phyloP scores from a whole-genome alignment of 768 basidiomycete genomes.

The Multifurca ochricompacta region DNA sequence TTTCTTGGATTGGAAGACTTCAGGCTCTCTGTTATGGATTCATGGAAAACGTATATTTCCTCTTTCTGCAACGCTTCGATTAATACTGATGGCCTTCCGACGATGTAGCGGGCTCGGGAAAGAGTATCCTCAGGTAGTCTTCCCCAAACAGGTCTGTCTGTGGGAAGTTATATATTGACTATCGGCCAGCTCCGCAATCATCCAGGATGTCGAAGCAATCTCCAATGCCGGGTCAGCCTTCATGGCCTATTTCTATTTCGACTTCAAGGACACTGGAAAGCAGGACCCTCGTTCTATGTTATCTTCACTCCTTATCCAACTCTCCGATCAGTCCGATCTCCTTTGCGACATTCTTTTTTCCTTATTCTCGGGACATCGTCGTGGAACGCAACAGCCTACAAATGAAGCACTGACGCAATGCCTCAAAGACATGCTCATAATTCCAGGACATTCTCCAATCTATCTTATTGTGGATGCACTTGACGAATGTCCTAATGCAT shows the following conservation, averaged over 20 bases:
- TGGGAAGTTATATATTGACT: background rate
- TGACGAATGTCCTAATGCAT: background rate
- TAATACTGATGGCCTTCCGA: background rate
- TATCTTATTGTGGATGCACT: background rate
- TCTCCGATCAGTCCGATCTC: background rate
- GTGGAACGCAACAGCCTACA: background rate
- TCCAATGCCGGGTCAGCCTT: background rate
- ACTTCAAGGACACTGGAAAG: too few species aligned
- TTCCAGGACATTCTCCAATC: too few species aligned
- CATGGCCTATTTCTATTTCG: too few species aligned
- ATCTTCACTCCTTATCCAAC: background rate
- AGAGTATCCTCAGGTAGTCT: constrained; percentile 1
- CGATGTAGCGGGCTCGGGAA: background rate
- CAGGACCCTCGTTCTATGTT: background rate
- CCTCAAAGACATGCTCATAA: background rate
- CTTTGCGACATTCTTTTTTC: background rate
- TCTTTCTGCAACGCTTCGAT: background rate
- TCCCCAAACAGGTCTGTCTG: fast-evolving
- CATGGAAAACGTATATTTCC: background rate
- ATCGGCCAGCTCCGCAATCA: background rate
- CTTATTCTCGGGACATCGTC: background rate
- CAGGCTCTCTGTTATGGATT: background rate
- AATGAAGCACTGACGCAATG: background rate
- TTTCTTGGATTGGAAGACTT: background rate
- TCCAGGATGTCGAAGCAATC: background rate